Conservation (phyloP, 2,329 filamentous ascomycete species). For the Botryotinia calthae region DNA sequence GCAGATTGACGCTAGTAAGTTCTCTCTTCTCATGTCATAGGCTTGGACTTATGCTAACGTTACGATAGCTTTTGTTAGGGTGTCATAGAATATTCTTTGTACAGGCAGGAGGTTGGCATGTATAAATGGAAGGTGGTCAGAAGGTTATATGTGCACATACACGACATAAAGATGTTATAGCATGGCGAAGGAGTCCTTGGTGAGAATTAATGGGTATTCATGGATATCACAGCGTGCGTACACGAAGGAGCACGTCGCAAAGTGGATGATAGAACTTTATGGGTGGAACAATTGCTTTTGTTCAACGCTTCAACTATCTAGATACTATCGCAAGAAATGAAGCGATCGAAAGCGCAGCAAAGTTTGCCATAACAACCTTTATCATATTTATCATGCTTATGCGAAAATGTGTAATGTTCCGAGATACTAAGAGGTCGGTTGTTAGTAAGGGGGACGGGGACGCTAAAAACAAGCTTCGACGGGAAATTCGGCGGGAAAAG, state of each 20-base stretch:
- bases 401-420: slow-evolving; percentile 52
- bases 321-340: neutral
- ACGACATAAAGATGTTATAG: slow-evolving; percentile 16
- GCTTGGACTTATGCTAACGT: slow-evolving; percentile 1
- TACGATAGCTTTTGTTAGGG: slow-evolving; percentile 35
- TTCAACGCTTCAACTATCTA: neutral
- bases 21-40: neutral
- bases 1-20: slow-evolving; percentile 97
- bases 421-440: slow-evolving; percentile 43
- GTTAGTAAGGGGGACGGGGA: slow-evolving; percentile 16
- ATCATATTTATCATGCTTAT: slow-evolving; percentile 36
- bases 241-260: slow-evolving; percentile 1
- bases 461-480: no score
- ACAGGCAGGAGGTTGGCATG: neutral
- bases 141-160: neutral
- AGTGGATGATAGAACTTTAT: neutral
- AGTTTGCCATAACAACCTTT: neutral
- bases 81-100: slow-evolving; percentile 30
- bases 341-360: neutral
- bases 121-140: neutral
- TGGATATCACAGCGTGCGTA: slow-evolving; percentile 10
- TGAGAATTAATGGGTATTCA: slow-evolving; percentile 13
- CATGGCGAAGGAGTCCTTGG: slow-evolving; percentile 28
- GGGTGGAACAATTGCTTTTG: neutral
- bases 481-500: no score